Base-by-base conservation (phyloP, 371 early-diverging fungal species). In the Apophysomyces sp. region DNA sequence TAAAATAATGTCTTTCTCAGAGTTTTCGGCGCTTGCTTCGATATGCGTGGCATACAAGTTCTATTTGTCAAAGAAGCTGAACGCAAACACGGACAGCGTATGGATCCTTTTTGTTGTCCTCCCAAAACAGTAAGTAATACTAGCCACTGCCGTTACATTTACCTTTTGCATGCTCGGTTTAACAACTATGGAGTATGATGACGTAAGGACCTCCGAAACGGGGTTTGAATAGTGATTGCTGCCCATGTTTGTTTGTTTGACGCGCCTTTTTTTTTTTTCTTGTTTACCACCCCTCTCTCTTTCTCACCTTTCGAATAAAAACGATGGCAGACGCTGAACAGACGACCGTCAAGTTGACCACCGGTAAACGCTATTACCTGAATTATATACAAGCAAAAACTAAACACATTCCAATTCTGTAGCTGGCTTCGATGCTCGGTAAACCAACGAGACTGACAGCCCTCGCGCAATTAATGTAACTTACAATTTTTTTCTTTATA, bases 371-470 rank as follows among this genome's bases (percentile, higher is more conserved):
- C 16, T n/a, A 27, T 29, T 0, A 15, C 15, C 24, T 8, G 16
- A 44, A 18, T 30, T 55, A 8, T 39, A 55, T 37, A n/a, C 12
- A 3, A 16, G 28, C 16, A 21, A 49, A n/a, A 34, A 57, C 49
- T 31, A 49, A 18, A 15, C 56, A 6, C 5, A 13, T 44, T 39
- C 27, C 37, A n/a, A 30, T 30, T 44, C 27, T 55, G n/a, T 44
- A 64, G 65, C 65, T 58, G 65, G 65, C 55, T 64, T 64, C 58
- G 65, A 64, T 32, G 65, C 65, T 49, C 65, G 65, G 65, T 64
- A 58, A 64, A 59, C 39, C 26, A 31, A n/a, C 15, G 9, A 27
- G 21, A 26, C 24, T 39, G 49, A 18, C 24, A 44, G 21, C 49
- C 16, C 4, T 21, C 8, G 21, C 4, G 21, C 9, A 21, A 1